Base-by-base conservation (phyloP, 2,329 filamentous ascomycete genomes). In the Curvularia sp. region DNA sequence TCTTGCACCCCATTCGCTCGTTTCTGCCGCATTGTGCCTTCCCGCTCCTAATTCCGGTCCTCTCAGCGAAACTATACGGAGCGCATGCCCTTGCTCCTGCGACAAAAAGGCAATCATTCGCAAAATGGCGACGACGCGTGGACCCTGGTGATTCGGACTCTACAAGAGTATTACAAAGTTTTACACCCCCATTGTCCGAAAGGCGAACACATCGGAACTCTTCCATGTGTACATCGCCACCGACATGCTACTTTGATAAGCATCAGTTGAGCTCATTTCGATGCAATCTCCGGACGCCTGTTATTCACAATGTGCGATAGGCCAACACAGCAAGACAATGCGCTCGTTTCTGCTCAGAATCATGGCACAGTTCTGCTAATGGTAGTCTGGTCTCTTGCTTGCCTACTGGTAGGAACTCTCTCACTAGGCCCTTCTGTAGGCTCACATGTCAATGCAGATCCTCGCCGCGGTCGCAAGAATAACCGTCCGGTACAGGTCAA, bases 281-380 rank as follows among this genome's bases (percentile, higher is more conserved):
- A 65, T 62, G 60, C 57, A 67, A 65, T 67, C 58, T 64, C 59
- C 63, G 65, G 43, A 61, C 55, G 49, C 55, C 45, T 49, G 36
- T 36, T 36, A 41, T 30, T 54, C 42, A 59, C 42, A 43, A 67
- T 58, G 62, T 67, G 62, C 39, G 41, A 55, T 34, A 27, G 57
- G 32, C 34, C 50, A 57, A 42, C 41, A 49, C 58, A 62, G 43
- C 59, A 59, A 36, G 30, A 49, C 34, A 65, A 65, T 58, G 56
- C 62, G 36, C 64, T 65, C 62, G 64, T 71, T 55, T 67, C 64
- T 53, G 39, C 64, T 58, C 65, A 72, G 49, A 65, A 68, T 45
- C 68, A 64, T 55, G 69, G 68, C 3, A 62, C 65, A 18, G 60
- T 73, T 53, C 53, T 73, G 57, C 60, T 68, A 48, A 71, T 71